Percentiles rank a stretch among this genome's conserved stretches.
Evolutionary conservation across 2,329 filamentous ascomycete genomes (phyloP).

Genomic region (Thermoascus crustaceus): DNA sequence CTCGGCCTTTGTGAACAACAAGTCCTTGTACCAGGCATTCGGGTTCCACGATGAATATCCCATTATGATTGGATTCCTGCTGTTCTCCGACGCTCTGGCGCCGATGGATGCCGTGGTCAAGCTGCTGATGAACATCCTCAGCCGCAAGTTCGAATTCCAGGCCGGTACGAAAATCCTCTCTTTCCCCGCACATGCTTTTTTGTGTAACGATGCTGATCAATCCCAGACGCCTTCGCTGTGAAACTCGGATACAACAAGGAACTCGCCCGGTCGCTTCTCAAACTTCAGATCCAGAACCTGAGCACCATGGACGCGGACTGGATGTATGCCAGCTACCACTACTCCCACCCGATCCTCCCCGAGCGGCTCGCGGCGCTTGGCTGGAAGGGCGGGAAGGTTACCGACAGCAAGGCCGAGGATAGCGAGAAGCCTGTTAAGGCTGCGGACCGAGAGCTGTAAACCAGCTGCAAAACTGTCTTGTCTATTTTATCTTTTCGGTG

Average conservation of each 20-base stretch:
- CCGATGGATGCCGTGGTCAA: constrained; percentile 94
- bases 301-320: constrained; percentile 98
- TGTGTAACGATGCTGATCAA: constrained; percentile 14
- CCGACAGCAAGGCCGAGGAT: constrained; percentile 44
- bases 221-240: constrained; percentile 70
- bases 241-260: constrained; percentile 75
- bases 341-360: constrained; percentile 91
- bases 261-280: constrained; percentile 81
- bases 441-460: constrained; percentile 66
- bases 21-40: constrained; percentile 81
- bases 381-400: constrained; percentile 59
- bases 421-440: constrained; percentile 58
- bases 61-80: constrained; percentile 92
- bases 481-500: not conserved
- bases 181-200: not conserved
- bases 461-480: constrained; percentile 19
- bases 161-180: constrained; percentile 50
- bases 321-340: constrained; percentile 98
- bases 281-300: constrained; percentile 96
- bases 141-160: constrained; percentile 90
- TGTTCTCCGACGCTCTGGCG: constrained; percentile 93
- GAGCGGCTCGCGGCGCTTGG: constrained; percentile 86
- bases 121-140: constrained; percentile 91
- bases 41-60: constrained; percentile 77
- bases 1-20: constrained; percentile 95